These are phyloP conservation scores for Pseudofabraea citricarpa DNA, from an alignment of 2,329 filamentous ascomycete species.

Conservation along the genomic window DNA sequence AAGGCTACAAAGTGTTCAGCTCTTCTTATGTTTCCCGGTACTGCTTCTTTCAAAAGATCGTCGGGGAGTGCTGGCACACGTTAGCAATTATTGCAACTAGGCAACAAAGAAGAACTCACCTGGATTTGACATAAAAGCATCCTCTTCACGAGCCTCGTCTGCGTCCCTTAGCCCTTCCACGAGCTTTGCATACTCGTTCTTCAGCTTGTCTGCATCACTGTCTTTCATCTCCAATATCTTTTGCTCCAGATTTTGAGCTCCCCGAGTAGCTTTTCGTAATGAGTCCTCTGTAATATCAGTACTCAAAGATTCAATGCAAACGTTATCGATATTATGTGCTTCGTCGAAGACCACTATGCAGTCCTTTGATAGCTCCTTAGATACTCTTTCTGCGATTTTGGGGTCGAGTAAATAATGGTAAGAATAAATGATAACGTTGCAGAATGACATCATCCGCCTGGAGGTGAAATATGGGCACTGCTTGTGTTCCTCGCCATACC, in stretches of 20 bases:
- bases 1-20: slow-evolving; percentile 96
- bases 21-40: slow-evolving; percentile 91
- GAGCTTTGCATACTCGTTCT: slow-evolving; percentile 92
- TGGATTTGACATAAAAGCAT: slow-evolving; percentile 96
- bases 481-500: slow-evolving; percentile 91
- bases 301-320: slow-evolving; percentile 95
- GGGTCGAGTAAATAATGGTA: slow-evolving; percentile 98
- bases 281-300: slow-evolving; percentile 97
- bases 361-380: slow-evolving; percentile 93
- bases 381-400: slow-evolving; percentile 85
- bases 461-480: slow-evolving; percentile 98
- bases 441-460: slow-evolving; percentile 97
- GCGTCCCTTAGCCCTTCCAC: slow-evolving; percentile 86
- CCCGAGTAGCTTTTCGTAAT: slow-evolving; percentile 81
- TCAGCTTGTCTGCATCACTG: slow-evolving; percentile 90
- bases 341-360: slow-evolving; percentile 99
- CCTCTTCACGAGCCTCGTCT: slow-evolving; percentile 85
- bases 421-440: slow-evolving; percentile 99
- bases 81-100: slow-evolving; percentile 6
- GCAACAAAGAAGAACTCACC: slow-evolving; percentile 17
- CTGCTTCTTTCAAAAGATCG: slow-evolving; percentile 89
- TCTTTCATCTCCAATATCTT: slow-evolving; percentile 93
- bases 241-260: slow-evolving; percentile 83
- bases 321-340: slow-evolving; percentile 98
- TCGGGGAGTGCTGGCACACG: slow-evolving; percentile 69